A percentile compares a stretch with the other conserved stretches of the same genome.
Conservation (phyloP, 2,329 filamentous ascomycete genomes). For the Ascomycota sp. region DNA sequence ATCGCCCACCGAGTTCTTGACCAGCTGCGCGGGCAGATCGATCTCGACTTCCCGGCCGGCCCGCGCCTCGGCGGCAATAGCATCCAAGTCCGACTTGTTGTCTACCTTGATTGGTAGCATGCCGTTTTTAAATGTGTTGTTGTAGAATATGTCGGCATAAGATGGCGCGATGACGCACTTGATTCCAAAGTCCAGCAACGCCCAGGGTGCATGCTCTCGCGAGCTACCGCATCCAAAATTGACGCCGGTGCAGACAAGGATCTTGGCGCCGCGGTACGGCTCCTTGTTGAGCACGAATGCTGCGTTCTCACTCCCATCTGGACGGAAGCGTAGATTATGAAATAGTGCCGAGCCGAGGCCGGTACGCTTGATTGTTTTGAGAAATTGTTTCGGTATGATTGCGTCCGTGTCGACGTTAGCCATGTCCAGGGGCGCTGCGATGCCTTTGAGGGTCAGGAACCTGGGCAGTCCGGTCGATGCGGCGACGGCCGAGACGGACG, state of each 20-base stretch:
- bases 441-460: slow-evolving; percentile 67
- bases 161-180: slow-evolving; percentile 81
- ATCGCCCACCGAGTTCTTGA: slow-evolving; percentile 56
- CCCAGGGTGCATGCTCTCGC: slow-evolving; percentile 93
- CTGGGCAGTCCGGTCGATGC: slow-evolving; percentile 50
- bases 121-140: slow-evolving; percentile 99
- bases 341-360: slow-evolving; percentile 81
- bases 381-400: slow-evolving; percentile 97
- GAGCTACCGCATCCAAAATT: slow-evolving; percentile 94
- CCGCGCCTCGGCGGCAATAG: slow-evolving; percentile 55
- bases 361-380: slow-evolving; percentile 97
- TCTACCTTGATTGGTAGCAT: slow-evolving; percentile 75
- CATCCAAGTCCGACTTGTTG: slow-evolving; percentile 43
- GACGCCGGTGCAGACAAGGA: slow-evolving; percentile 72
- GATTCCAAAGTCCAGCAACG: slow-evolving; percentile 89
- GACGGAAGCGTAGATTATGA: slow-evolving; percentile 59
- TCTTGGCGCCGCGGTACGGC: slow-evolving; percentile 67
- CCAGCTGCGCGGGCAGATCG: slow-evolving; percentile 66
- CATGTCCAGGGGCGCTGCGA: slow-evolving; percentile 71
- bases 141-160: slow-evolving; percentile 70
- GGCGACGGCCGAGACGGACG: slow-evolving; percentile 18
- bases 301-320: slow-evolving; percentile 53
- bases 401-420: slow-evolving; percentile 96
- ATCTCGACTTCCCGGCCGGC: slow-evolving; percentile 74
- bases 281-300: slow-evolving; percentile 84